Base-by-base conservation (phyloP, 495 filamentous ascomycete genomes). In the Jackrogersella multiformis region DNA sequence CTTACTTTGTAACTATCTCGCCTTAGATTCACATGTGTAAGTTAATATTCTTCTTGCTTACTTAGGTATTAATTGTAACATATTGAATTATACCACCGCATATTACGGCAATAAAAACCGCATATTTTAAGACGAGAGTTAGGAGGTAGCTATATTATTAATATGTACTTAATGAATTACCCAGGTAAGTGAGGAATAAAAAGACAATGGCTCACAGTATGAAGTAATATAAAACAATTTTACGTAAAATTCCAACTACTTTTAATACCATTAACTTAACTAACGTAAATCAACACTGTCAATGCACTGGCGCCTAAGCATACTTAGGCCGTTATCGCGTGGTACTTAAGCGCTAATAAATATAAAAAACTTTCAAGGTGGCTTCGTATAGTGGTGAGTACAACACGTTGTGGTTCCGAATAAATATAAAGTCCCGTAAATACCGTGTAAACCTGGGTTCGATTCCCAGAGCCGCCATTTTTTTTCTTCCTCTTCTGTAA, bases 401-500 rank as follows among this genome's bases (percentile, higher is more conserved):
- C 46, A 51, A 51, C 46, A 51, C 46, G 46, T 51, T 51, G 46
- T 51, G 46, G 46, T 49, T 49, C 5, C 2, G 2, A 2, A 35
- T 13, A 42, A 16, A 34, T 1, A 32, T 4, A 51, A 32, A 16
- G 2, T 20, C 15, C 13, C 32, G 13, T 2, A 18, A 15, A 28
- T 51, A 9, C 46, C 46, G 46, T 51, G 46, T 51, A 51, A 51
- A 51, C 46, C 46, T 51, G 46, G 46, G 46, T 51, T 51, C 46
- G 46, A 51, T 51, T 51, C 46, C 46, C 46, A 51, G 46, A 51
- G 46, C 46, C 26, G 46, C 46, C 46, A 51, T 18, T 9, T 20
- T 8, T 10, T 32, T 32, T 51, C 5, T 6, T 26, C 4, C 1
- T 15, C 32, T 2, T 35, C 4, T 35, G n/a, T n/a, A n/a, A n/a